Conservation (phyloP, 192 early-diverging fungal species). For the Phycomyces nitens region DNA sequence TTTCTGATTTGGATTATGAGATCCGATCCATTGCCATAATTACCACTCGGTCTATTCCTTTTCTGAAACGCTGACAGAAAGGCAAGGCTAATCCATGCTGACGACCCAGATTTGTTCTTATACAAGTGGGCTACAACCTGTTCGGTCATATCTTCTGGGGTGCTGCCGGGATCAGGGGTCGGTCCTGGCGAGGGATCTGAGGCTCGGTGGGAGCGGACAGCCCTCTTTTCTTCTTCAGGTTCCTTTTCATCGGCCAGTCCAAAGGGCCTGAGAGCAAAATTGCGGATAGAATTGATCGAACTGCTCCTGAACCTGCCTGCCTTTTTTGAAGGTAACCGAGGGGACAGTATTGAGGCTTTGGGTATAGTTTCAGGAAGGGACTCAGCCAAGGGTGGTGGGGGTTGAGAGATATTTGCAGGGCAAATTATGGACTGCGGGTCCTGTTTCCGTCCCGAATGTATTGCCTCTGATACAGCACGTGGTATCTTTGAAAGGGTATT, state of each 20-base stretch:
- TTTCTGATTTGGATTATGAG: background rate
- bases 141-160: background rate
- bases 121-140: background rate
- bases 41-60: background rate
- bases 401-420: background rate
- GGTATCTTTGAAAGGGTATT: constrained; percentile 11
- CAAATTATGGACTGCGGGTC: background rate
- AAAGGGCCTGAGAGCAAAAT: background rate
- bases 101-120: background rate
- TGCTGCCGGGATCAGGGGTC: too few species aligned
- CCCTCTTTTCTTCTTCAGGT: background rate
- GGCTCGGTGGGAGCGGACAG: too few species aligned
- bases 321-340: background rate
- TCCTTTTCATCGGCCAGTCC: background rate
- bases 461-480: constrained; percentile 7
- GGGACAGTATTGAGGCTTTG: background rate
- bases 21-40: background rate
- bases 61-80: background rate
- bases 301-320: background rate
- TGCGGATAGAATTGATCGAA: background rate
- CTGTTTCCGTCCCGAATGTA: background rate
- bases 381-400: background rate
- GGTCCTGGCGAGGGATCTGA: too few species aligned
- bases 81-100: background rate
- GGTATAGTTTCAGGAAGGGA: constrained; percentile 1